Conservation (phyloP, 164 flowering plant species). For the Vitis rupestris region DNA sequence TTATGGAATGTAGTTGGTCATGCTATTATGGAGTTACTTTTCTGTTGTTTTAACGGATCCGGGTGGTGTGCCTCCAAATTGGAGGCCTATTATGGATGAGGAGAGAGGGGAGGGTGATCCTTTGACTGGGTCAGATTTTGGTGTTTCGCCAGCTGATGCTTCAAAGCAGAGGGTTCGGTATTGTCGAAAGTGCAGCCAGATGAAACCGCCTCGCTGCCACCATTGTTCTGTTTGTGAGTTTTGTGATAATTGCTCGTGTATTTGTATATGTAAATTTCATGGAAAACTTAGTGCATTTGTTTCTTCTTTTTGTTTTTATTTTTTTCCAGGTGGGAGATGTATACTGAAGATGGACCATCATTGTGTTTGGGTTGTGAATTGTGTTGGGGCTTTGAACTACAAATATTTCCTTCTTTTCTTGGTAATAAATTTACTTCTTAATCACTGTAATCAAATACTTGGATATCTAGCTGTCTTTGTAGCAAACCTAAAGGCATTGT, state of each 20-base stretch:
- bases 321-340: slow-evolving; percentile 90
- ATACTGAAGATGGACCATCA: slow-evolving; percentile 99
- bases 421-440: slow-evolving; percentile 39
- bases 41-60: slow-evolving; percentile 96
- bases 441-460: neutral
- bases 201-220: slow-evolving; percentile 98
- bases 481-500: too few relatives aligned
- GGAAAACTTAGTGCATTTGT: neutral
- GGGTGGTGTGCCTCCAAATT: slow-evolving; percentile 86
- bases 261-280: neutral
- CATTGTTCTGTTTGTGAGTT: slow-evolving; percentile 98
- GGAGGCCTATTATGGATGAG: slow-evolving; percentile 84
- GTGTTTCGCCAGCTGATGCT: slow-evolving; percentile 31
- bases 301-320: neutral
- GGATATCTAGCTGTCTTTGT: too few relatives aligned
- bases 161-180: slow-evolving; percentile 51
- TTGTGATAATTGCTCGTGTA: neutral
- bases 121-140: slow-evolving; percentile 55
- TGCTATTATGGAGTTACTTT: slow-evolving; percentile 97
- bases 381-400: slow-evolving; percentile 96
- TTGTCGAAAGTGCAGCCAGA: slow-evolving; percentile 91
- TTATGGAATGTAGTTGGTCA: slow-evolving; percentile 62
- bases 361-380: slow-evolving; percentile 99
- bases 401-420: slow-evolving; percentile 95
- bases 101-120: slow-evolving; percentile 85